phyloP scores from a whole-genome alignment of 495 filamentous ascomycete species.

The Pseudevernia furfuracea region DNA sequence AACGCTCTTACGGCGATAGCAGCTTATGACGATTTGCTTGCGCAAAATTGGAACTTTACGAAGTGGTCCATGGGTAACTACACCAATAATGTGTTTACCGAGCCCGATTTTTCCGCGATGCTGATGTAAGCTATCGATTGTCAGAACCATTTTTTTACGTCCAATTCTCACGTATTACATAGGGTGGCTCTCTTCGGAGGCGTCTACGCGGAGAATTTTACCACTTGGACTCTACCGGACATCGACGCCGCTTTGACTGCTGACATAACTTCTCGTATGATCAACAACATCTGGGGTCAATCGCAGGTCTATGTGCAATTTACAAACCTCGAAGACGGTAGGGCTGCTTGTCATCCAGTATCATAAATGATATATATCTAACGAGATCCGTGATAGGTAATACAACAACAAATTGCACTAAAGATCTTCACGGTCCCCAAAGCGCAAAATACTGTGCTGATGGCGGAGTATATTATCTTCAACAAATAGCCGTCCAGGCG shows the following conservation, averaged over 20 bases:
- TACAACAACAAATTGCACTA: neutral
- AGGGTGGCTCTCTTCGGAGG: neutral
- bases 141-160: too few relatives aligned
- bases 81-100: neutral
- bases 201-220: neutral
- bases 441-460: neutral
- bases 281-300: slow-evolving; percentile 7
- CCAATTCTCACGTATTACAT: neutral
- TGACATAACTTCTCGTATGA: slow-evolving; percentile 3
- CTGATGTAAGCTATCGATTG: neutral
- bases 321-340: neutral
- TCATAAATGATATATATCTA: neutral
- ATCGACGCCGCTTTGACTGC: neutral
- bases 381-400: neutral
- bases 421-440: neutral
- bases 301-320: slow-evolving; percentile 1
- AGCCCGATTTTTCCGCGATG: neutral
- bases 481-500: too few relatives aligned
- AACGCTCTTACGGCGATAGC: neutral
- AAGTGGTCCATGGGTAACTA: neutral
- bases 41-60: neutral
- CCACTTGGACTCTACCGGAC: neutral
- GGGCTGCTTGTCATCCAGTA: neutral
- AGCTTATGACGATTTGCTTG: neutral
- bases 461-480: slow-evolving; percentile 5